Conservation (phyloP, 352 stramenopile species). For the Pythium aquatile region DNA sequence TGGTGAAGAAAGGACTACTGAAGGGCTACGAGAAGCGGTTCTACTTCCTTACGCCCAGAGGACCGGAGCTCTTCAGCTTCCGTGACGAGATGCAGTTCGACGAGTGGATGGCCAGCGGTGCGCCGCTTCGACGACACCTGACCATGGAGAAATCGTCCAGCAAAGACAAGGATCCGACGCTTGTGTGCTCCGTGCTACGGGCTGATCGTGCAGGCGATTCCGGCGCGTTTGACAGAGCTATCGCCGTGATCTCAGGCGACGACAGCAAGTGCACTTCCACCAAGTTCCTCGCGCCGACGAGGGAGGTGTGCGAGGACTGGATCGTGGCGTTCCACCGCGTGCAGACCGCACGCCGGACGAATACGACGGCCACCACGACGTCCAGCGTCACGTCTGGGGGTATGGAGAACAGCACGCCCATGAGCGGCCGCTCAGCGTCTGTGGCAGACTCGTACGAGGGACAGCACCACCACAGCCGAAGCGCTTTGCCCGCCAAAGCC, state of each 20-base stretch:
- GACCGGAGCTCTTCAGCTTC: constrained; percentile 52
- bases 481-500: not conserved
- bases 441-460: not conserved
- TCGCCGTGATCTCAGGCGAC: constrained; percentile 43
- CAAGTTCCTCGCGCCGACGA: constrained; percentile 42
- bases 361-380: not conserved
- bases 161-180: constrained; percentile 34
- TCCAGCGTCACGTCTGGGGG: not conserved
- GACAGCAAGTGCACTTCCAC: constrained; percentile 47
- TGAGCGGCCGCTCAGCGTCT: not conserved
- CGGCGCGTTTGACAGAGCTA: constrained; percentile 33
- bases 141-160: constrained; percentile 25
- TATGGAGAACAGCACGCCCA: constrained; percentile 2
- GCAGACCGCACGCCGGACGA: constrained; percentile 35
- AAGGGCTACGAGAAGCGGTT: constrained; percentile 65
- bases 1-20: constrained; percentile 49
- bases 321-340: constrained; percentile 56
- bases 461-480: not conserved
- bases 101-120: constrained; percentile 51
- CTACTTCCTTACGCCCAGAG: constrained; percentile 49
- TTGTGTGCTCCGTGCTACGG: constrained; percentile 54
- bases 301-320: constrained; percentile 45
- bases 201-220: constrained; percentile 34
- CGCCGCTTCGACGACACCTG: constrained; percentile 32
- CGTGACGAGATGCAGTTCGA: constrained; percentile 67